A percentile compares a stretch with the other conserved stretches of the same genome.
These are phyloP conservation scores for Gynostemma pentaphyllum DNA, from an alignment of 306 rosid species.

Conservation along the genomic window DNA sequence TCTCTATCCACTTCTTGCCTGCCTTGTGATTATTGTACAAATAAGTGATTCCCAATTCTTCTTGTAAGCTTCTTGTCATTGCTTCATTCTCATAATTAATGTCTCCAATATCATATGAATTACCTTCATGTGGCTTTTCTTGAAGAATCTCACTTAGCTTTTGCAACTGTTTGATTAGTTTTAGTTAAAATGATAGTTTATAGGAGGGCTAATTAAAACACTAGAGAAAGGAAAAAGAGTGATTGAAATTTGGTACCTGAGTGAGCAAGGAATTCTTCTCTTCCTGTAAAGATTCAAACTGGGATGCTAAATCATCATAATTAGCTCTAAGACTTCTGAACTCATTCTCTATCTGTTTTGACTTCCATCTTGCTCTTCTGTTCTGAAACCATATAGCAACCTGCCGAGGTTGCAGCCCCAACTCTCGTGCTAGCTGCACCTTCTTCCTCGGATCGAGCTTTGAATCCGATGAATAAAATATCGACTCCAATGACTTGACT, in stretches of 20 bases:
- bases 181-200: constrained; percentile 4
- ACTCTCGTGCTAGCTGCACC: constrained; percentile 66
- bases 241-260: constrained; percentile 36
- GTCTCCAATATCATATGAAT: constrained; percentile 15
- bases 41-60: constrained; percentile 22
- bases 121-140: constrained; percentile 21
- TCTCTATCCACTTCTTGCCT: constrained; percentile 18
- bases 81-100: constrained; percentile 17
- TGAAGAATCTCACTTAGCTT: constrained; percentile 31
- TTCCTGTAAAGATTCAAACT: constrained; percentile 52
- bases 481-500: constrained; percentile 50
- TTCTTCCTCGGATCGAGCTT: constrained; percentile 79
- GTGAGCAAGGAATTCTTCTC: constrained; percentile 62
- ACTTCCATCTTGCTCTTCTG: constrained; percentile 92
- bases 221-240: not conserved
- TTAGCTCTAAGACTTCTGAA: constrained; percentile 49
- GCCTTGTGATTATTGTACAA: constrained; percentile 20
- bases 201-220: not conserved
- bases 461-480: constrained; percentile 56
- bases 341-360: constrained; percentile 68
- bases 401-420: constrained; percentile 87
- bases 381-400: constrained; percentile 97
- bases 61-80: constrained; percentile 19
- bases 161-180: constrained; percentile 29
- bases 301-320: constrained; percentile 41